Percentiles rank a stretch among this genome's conserved stretches.
phyloP scores from a whole-genome alignment of 305 asterid species.

The Fraxinus ornus region DNA sequence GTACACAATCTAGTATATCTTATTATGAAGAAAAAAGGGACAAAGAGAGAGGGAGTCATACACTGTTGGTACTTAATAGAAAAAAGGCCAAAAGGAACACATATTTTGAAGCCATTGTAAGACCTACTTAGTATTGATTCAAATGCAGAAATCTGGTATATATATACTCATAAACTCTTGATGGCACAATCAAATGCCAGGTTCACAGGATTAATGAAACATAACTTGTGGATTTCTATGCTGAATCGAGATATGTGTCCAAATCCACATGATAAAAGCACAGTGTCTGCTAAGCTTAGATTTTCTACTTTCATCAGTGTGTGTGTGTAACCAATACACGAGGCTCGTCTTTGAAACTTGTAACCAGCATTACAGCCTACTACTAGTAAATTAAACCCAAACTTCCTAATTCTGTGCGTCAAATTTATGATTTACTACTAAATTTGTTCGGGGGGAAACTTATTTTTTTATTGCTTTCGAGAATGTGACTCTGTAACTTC shows the following conservation, averaged over 20 bases:
- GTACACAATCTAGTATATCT: neutral
- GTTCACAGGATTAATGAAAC: neutral
- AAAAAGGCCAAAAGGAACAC: conserved; percentile 14
- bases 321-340: neutral
- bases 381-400: neutral
- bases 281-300: neutral
- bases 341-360: neutral
- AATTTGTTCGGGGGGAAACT: neutral
- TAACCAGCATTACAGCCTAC: neutral
- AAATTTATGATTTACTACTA: neutral
- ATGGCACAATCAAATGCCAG: neutral
- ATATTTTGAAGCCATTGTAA: neutral
- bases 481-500: neutral
- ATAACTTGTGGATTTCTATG: neutral
- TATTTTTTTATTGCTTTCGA: neutral
- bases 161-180: neutral
- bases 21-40: neutral
- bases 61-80: conserved; percentile 5
- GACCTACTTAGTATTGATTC: neutral
- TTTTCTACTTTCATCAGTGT: neutral
- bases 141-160: neutral
- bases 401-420: neutral
- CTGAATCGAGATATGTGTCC: neutral
- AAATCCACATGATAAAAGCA: neutral
- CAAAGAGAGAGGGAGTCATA: neutral